Conservation (phyloP, 2,329 filamentous ascomycete genomes). For the Dothiorella sarmentorum region DNA sequence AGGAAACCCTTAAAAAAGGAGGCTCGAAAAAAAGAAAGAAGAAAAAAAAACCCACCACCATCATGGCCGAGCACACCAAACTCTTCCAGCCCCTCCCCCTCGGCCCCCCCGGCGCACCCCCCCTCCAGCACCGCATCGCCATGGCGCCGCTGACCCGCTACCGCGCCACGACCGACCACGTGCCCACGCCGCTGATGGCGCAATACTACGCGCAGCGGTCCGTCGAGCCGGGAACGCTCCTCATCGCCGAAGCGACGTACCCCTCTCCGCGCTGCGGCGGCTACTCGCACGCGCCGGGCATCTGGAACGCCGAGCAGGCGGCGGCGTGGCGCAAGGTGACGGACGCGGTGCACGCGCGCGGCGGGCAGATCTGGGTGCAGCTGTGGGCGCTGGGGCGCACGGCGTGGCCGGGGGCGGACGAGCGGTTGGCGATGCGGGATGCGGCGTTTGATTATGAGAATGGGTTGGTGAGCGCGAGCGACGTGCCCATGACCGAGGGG, state of each 20-base stretch:
- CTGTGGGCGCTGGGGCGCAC: conserved; percentile 60
- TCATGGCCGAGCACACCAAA: not conserved
- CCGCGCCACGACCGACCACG: conserved; percentile 46
- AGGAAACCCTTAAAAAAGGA: too few relatives aligned
- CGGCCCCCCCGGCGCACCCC: conserved; percentile 22
- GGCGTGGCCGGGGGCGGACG: conserved; percentile 39
- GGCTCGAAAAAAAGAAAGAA: too few relatives aligned
- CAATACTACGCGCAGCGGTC: conserved; percentile 57
- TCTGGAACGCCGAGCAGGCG: conserved; percentile 47
- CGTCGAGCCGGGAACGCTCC: conserved; percentile 51
- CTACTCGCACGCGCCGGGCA: conserved; percentile 27
- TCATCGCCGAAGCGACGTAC: conserved; percentile 48
- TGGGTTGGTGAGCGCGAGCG: conserved; percentile 29
- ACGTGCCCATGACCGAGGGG: conserved; percentile 22
- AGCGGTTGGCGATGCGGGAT: conserved; percentile 24
- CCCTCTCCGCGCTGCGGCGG: conserved; percentile 28
- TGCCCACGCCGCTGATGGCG: conserved; percentile 40
- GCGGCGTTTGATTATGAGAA: conserved; percentile 28
- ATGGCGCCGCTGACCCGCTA: conserved; percentile 36
- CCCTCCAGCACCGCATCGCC: conserved; percentile 28
- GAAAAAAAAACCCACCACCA: too few relatives aligned
- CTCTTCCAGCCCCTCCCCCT: conserved; percentile 29
- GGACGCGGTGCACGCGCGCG: conserved; percentile 60
- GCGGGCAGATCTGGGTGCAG: conserved; percentile 59
- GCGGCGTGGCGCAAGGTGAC: conserved; percentile 59